phyloP scores from a whole-genome alignment of 2,329 filamentous ascomycete genomes.

The Colletotrichum echinochloae region DNA sequence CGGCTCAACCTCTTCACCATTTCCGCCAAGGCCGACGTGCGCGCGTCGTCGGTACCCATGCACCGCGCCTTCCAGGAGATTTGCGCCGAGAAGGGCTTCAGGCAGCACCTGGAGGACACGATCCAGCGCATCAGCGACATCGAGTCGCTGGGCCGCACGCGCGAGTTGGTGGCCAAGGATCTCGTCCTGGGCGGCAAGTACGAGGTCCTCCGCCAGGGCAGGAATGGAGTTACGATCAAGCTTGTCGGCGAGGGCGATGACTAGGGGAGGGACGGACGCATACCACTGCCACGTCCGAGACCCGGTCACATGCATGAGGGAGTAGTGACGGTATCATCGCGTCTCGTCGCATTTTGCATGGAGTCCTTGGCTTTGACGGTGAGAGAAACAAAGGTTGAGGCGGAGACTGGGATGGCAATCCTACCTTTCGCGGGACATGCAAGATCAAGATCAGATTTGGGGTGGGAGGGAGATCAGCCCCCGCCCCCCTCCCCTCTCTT shows the following conservation, averaged over 20 bases:
- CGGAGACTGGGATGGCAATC: not conserved
- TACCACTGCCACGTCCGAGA: not conserved
- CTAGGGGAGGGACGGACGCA: constrained; percentile 14
- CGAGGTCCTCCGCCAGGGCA: constrained; percentile 63
- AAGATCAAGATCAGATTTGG: constrained; percentile 17
- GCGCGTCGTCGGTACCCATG: constrained; percentile 96
- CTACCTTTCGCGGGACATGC: not conserved
- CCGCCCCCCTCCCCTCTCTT: too few relatives aligned
- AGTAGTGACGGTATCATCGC: constrained; percentile 13
- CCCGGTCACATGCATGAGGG: constrained; percentile 6
- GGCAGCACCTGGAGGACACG: constrained; percentile 64
- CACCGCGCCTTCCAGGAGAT: constrained; percentile 91
- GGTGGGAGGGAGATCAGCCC: not conserved
- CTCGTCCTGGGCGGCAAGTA: constrained; percentile 88
- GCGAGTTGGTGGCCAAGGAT: constrained; percentile 95
- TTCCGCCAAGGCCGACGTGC: constrained; percentile 85
- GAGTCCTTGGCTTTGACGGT: not conserved
- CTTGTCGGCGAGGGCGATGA: constrained; percentile 58
- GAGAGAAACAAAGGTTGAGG: not conserved
- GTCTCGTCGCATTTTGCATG: not conserved
- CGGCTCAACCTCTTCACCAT: constrained; percentile 96
- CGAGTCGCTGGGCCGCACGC: constrained; percentile 91
- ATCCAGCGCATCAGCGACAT: constrained; percentile 85
- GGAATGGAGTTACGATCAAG: constrained; percentile 56
- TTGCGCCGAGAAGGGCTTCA: constrained; percentile 71